Percentiles rank a stretch among this genome's conserved stretches.
These are phyloP conservation scores for Zelopaecilomyces penicillatus DNA, from an alignment of 2,329 filamentous ascomycete genomes.

Conservation along the genomic window DNA sequence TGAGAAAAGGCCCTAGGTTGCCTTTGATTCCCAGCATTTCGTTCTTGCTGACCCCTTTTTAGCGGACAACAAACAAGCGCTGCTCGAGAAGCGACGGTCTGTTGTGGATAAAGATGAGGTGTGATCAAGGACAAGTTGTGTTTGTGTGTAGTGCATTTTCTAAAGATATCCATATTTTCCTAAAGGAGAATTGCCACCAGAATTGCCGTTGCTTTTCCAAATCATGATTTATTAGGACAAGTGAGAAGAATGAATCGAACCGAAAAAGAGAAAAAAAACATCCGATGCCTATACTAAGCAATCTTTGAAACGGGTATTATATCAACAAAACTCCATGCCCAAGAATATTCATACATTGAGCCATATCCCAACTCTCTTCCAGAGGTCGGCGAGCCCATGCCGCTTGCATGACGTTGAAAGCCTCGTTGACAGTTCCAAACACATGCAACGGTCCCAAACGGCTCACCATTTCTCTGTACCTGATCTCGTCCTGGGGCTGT, in stretches of 20 bases:
- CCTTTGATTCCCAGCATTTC: background rate
- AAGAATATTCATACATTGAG: constrained; percentile 32
- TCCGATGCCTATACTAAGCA: background rate
- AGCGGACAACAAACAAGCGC: constrained; percentile 24
- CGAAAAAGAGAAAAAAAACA: too few relatives aligned
- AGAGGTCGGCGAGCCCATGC: constrained; percentile 34
- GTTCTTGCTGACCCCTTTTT: background rate
- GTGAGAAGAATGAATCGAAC: too few relatives aligned
- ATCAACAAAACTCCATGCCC: constrained; percentile 32
- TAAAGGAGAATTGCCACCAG: too few relatives aligned
- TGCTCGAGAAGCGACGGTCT: constrained; percentile 30
- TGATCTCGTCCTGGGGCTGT: constrained; percentile 29
- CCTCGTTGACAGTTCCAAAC: constrained; percentile 37
- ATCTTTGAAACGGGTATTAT: constrained; percentile 18
- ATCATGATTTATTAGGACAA: background rate
- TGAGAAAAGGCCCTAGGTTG: too few relatives aligned
- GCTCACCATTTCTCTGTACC: constrained; percentile 32
- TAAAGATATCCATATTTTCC: too few relatives aligned
- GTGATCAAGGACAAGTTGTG: too few relatives aligned
- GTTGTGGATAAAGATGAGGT: constrained; percentile 26
- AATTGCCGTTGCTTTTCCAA: too few relatives aligned
- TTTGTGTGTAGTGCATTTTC: too few relatives aligned
- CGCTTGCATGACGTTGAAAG: constrained; percentile 36
- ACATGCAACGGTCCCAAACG: constrained; percentile 34
- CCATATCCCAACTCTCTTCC: constrained; percentile 36